Percentiles rank a stretch among this genome's conserved stretches.
Evolutionary conservation across 208 protist species (phyloP).

Genomic region (Trichomonas vaginalis): DNA sequence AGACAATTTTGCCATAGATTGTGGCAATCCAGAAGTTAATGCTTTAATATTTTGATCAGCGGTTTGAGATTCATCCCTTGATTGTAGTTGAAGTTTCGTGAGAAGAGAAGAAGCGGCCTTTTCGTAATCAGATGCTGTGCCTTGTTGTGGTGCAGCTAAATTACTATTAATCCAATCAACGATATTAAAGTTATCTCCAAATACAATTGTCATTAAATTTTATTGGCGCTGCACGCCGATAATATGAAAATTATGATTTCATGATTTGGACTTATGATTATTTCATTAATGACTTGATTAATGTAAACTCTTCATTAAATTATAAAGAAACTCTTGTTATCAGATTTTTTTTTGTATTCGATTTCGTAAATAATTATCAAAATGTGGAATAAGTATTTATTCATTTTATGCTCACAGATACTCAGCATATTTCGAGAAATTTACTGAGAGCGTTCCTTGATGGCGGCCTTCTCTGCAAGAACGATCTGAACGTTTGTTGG

Average conservation of each 20-base stretch:
- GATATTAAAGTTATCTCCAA: not conserved
- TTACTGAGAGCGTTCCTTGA: not conserved
- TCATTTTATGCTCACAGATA: too few species aligned
- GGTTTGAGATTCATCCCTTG: not conserved
- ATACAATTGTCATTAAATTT: not conserved
- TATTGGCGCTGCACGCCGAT: too few species aligned
- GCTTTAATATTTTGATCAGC: not conserved
- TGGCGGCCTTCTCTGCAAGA: not conserved
- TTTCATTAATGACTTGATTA: too few species aligned
- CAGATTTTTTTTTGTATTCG: too few species aligned
- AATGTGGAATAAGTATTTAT: too few species aligned
- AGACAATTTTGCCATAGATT: not conserved
- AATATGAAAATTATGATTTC: too few species aligned
- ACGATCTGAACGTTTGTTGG: slow-evolving; percentile 6
- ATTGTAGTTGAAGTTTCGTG: not conserved
- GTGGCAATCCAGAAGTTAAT: not conserved
- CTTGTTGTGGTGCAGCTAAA: not conserved
- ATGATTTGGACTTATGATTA: too few species aligned
- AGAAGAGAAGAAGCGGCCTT: not conserved
- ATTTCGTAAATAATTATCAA: too few species aligned
- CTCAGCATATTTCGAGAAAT: too few species aligned
- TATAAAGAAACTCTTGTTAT: too few species aligned
- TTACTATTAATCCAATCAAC: not conserved
- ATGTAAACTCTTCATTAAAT: too few species aligned
- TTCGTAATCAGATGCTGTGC: not conserved